Evolutionary conservation across 164 flowering plant species (phyloP), one percentile per base, ranked within the genome.

Genomic region (Magnolia changhungtana): DNA sequence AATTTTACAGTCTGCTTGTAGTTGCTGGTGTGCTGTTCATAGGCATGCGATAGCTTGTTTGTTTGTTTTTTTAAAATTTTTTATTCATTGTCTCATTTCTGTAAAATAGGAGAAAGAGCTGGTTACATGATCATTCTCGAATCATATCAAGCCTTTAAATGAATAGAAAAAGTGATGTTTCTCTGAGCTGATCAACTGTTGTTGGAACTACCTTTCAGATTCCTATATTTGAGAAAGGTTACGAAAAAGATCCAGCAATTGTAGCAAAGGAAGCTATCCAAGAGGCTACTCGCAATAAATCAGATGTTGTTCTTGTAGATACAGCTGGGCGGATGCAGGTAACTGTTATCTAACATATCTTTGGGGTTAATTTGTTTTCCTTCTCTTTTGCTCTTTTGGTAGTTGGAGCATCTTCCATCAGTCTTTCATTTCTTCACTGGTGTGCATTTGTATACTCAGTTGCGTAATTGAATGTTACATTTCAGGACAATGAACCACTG

Each of bases 321-420:
- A 94, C 99, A 61, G 97, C 98, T 86, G 98, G 96, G 67, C 80
- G 98, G 64, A 96, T 96, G 97, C 97, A 95, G 97, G 98, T 95
- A 87, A 86, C 7, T 14, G 18, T 55, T 16, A 55, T 55, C 61
- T 55, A 55, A 3, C 0, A 37, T 37, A 37, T 37, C 45, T 37
- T 37, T 37, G 45, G 61, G 4, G 18, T 14, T 55, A 16, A 11
- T 55, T 11, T 55, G 61, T 55, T 55, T 55, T 11, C 61, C 61
- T 55, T 55, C 61, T 16, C 18, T 55, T 55, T 55, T 55, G 13
- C 61, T 55, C 18, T 11, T 55, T 55, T 55, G 18, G 18, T 10
- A 55, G 61, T 55, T 3, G 13, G 61, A 11, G 2, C 14, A 55
- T 8, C 4, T 11, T 55, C 61, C 61, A 55, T 55, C 13, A 55